Evolutionary conservation across 345 rosid genomes (phyloP).

Genomic region (Euphorbia peplus): DNA sequence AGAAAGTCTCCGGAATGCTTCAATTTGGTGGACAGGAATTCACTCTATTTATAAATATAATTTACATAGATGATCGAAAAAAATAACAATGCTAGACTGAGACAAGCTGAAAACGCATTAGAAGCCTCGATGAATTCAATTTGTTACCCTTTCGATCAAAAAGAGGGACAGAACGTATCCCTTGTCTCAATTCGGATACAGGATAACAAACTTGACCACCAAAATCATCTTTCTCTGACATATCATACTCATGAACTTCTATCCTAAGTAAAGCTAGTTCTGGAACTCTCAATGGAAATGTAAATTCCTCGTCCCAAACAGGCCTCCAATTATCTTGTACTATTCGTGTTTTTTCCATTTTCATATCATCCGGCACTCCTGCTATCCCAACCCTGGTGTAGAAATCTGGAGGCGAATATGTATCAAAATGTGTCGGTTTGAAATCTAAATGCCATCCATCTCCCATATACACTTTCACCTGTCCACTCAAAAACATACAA

Average conservation of each 20-base stretch:
- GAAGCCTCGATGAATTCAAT: constrained; percentile 20
- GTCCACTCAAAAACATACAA: neutral
- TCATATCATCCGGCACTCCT: constrained; percentile 20
- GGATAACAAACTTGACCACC: constrained; percentile 28
- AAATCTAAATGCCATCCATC: constrained; percentile 33
- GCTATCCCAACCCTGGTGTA: constrained; percentile 35
- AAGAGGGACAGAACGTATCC: constrained; percentile 25
- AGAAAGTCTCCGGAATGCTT: too few relatives aligned
- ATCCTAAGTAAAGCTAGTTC: constrained; percentile 28
- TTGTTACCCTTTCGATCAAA: constrained; percentile 26
- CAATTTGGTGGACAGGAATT: too few relatives aligned
- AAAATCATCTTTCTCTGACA: constrained; percentile 24
- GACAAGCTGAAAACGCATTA: constrained; percentile 15
- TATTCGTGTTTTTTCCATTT: constrained; percentile 18
- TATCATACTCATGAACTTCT: constrained; percentile 29
- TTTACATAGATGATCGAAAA: too few relatives aligned
- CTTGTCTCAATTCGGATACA: constrained; percentile 26
- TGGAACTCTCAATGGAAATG: constrained; percentile 27
- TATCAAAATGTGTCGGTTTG: constrained; percentile 23
- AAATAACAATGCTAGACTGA: too few relatives aligned
- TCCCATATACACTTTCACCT: constrained; percentile 33
- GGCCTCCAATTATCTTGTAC: constrained; percentile 29
- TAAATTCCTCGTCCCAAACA: constrained; percentile 27
- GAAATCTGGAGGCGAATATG: constrained; percentile 30
- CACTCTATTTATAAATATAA: too few relatives aligned